A percentile compares a stretch with the other conserved stretches of the same genome.
phyloP scores from a whole-genome alignment of 768 basidiomycete species.

The Podaxis rugospora region DNA sequence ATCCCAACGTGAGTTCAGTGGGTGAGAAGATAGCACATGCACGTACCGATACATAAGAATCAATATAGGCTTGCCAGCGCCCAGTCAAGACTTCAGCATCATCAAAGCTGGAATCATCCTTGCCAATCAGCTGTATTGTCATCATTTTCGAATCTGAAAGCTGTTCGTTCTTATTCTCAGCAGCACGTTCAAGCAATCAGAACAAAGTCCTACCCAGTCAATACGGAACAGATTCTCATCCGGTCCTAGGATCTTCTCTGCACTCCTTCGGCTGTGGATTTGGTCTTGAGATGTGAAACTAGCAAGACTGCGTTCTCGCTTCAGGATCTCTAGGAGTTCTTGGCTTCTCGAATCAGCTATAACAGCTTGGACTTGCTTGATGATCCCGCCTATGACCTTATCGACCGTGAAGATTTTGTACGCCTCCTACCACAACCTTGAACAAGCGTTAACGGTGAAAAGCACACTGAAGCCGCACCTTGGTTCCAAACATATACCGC shows the following conservation, averaged over 20 bases:
- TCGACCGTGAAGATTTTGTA: conserved; percentile 94
- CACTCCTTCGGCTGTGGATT: conserved; percentile 59
- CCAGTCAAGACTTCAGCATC: conserved; percentile 74
- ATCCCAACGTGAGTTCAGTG: background rate
- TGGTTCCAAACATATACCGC: conserved; percentile 80
- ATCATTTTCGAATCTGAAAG: conserved; percentile 60
- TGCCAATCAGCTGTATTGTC: conserved; percentile 73
- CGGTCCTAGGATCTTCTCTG: conserved; percentile 66
- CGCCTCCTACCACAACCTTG: conserved; percentile 42
- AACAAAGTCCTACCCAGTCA: conserved; percentile 45
- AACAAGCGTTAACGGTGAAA: background rate
- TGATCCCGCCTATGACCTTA: conserved; percentile 80
- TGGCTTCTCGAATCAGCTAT: conserved; percentile 68
- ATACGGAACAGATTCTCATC: conserved; percentile 79
- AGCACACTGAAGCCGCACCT: conserved; percentile 35
- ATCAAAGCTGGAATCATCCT: conserved; percentile 71
- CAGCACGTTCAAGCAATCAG: background rate
- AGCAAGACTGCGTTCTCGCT: conserved; percentile 57
- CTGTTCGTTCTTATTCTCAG: conserved; percentile 28
- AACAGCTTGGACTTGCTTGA: conserved; percentile 82
- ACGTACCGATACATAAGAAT: conserved; percentile 66
- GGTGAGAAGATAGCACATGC: background rate
- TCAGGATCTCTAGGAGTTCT: conserved; percentile 66
- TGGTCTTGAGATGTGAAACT: conserved; percentile 68
- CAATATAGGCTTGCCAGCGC: conserved; percentile 77